Percentiles rank a stretch among this genome's conserved stretches.
These are phyloP conservation scores for Aspergillus pseudoglaucus DNA, from an alignment of 2,329 filamentous ascomycete species.

Conservation along the genomic window DNA sequence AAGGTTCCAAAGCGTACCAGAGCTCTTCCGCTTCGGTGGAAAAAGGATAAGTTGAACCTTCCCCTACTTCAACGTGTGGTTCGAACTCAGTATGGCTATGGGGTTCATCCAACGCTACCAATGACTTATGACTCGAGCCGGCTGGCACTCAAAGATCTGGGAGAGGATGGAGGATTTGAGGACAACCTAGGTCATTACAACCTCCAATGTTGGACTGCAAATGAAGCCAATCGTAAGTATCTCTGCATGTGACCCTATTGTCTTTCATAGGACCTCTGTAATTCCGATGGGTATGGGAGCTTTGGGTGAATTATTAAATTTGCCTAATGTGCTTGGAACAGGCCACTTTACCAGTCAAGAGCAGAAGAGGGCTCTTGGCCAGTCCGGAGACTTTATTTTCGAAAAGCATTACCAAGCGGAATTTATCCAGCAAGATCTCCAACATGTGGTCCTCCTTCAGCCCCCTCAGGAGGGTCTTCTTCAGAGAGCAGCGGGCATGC, in stretches of 20 bases:
- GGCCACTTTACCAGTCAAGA: background rate
- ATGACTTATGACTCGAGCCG: slow-evolving; percentile 24
- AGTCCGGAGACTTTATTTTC: background rate
- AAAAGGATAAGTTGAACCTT: slow-evolving; percentile 14
- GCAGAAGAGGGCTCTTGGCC: background rate
- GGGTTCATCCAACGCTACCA: slow-evolving; percentile 15
- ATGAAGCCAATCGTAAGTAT: background rate
- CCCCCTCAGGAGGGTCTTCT: background rate
- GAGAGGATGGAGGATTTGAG: slow-evolving; percentile 18
- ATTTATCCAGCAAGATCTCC: background rate
- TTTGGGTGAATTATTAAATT: background rate
- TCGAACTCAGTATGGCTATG: slow-evolving; percentile 14
- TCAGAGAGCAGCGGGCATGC: background rate
- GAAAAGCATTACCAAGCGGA: background rate
- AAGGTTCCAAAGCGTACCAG: slow-evolving; percentile 12
- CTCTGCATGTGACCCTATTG: background rate
- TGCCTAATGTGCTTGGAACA: background rate
- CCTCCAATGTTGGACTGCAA: slow-evolving; percentile 14
- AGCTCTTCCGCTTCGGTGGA: slow-evolving; percentile 8
- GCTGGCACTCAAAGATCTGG: slow-evolving; percentile 17
- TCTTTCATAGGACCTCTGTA: background rate
- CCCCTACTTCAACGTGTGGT: slow-evolving; percentile 18
- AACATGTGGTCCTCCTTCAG: background rate
- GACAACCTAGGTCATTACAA: slow-evolving; percentile 25
- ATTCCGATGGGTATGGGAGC: background rate